Conservation (phyloP, 306 rosid genomes). For the Lagenaria siceraria region DNA sequence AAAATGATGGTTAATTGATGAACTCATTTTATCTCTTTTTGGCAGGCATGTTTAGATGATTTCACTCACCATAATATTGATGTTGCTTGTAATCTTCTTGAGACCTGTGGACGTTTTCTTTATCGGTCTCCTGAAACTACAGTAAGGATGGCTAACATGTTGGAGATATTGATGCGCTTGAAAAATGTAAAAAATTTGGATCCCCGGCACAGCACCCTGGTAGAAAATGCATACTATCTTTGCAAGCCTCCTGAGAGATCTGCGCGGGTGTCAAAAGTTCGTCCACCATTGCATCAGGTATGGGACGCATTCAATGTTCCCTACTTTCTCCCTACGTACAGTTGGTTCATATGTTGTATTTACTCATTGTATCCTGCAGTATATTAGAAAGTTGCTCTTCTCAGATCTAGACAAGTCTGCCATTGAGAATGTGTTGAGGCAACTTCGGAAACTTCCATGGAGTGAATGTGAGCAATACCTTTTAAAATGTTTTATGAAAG, state of each 20-base stretch:
- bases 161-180: constrained; percentile 97
- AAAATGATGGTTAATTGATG: not conserved
- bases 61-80: constrained; percentile 98
- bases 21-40: constrained; percentile 1
- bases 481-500: constrained; percentile 96
- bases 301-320: not conserved
- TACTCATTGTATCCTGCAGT: constrained; percentile 38
- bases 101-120: constrained; percentile 94
- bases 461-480: constrained; percentile 80
- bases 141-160: constrained; percentile 87
- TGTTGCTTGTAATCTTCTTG: constrained; percentile 97
- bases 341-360: not conserved
- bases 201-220: constrained; percentile 98
- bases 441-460: constrained; percentile 97
- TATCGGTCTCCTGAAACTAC: constrained; percentile 97
- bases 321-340: not conserved
- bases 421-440: constrained; percentile 93
- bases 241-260: constrained; percentile 99
- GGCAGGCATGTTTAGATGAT: constrained; percentile 96
- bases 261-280: constrained; percentile 84
- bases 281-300: constrained; percentile 99
- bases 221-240: constrained; percentile 97
- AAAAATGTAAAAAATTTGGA: constrained; percentile 97
- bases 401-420: constrained; percentile 94
- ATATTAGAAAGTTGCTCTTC: constrained; percentile 83